Evolutionary conservation across 225 moss, liverwort and hornwort species (phyloP).

Genomic region (Asterella californica): DNA sequence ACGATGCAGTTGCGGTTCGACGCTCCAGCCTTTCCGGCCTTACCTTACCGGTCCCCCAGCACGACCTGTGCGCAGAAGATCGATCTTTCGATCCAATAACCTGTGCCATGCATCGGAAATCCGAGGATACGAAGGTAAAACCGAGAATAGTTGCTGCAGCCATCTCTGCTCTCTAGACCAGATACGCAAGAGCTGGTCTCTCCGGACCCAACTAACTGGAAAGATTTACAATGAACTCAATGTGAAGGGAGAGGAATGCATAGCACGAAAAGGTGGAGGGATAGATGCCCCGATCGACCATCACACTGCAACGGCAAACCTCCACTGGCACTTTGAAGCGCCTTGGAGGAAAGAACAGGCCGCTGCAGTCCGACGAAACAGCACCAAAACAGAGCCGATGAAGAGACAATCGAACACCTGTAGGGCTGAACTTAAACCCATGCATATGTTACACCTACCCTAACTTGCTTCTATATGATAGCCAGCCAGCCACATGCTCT

Average conservation of each 20-base stretch:
- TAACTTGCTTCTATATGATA: background rate
- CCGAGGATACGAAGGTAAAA: background rate
- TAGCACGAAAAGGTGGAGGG: too few relatives aligned
- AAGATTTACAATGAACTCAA: background rate
- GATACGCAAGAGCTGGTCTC: background rate
- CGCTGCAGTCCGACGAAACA: background rate
- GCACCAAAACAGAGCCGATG: background rate
- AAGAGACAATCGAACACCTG: background rate
- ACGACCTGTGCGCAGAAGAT: background rate
- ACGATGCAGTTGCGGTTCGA: background rate
- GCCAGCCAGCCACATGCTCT: background rate
- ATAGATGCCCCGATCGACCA: background rate
- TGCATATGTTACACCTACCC: background rate
- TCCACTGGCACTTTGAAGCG: too few relatives aligned
- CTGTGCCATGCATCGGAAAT: conserved; percentile 1
- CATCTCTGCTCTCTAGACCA: background rate
- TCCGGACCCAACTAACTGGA: background rate
- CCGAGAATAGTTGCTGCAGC: background rate
- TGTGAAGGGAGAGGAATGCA: too few relatives aligned
- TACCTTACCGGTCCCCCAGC: conserved; percentile 3
- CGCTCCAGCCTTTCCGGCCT: background rate
- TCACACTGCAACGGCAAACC: background rate
- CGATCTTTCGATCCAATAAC: conserved; percentile 1
- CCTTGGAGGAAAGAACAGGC: background rate
- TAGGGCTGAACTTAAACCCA: background rate